Evolutionary conservation across 345 rosid genomes (phyloP).

Genomic region (Geranium brycei): DNA sequence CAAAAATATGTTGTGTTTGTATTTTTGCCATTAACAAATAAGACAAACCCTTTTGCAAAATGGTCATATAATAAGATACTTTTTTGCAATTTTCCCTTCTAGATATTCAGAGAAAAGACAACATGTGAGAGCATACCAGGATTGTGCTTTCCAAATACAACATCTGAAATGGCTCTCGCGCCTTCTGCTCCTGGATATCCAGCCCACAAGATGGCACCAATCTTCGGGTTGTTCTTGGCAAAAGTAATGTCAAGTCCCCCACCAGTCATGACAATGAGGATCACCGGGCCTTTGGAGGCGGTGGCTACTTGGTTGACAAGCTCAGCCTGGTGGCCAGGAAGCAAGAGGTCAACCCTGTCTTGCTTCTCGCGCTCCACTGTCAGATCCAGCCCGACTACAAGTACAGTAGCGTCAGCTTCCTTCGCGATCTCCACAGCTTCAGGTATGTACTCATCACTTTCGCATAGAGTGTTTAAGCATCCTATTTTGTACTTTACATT

Average conservation of each 20-base stretch:
- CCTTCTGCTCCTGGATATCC: slow-evolving; percentile 52
- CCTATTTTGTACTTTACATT: slow-evolving; percentile 17
- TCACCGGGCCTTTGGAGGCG: slow-evolving; percentile 21
- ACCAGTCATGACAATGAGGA: slow-evolving; percentile 37
- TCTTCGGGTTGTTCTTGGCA: slow-evolving; percentile 11
- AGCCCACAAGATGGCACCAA: slow-evolving; percentile 36
- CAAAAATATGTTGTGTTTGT: too few relatives aligned
- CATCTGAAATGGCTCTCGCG: slow-evolving; percentile 37
- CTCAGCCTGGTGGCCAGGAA: slow-evolving; percentile 35
- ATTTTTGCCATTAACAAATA: too few relatives aligned
- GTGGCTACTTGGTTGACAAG: slow-evolving; percentile 24
- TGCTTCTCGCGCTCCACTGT: slow-evolving; percentile 31
- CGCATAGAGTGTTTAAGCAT: neutral
- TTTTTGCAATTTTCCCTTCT: too few relatives aligned
- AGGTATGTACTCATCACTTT: slow-evolving; percentile 8
- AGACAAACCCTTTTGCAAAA: too few relatives aligned
- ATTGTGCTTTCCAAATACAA: slow-evolving; percentile 36
- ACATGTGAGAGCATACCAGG: slow-evolving; percentile 17
- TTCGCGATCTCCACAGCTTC: slow-evolving; percentile 13
- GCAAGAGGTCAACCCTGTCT: slow-evolving; percentile 31
- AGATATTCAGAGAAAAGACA: neutral
- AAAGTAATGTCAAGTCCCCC: slow-evolving; percentile 29
- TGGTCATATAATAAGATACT: too few relatives aligned
- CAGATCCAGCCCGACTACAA: slow-evolving; percentile 32
- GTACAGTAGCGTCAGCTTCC: slow-evolving; percentile 21